Base-by-base conservation (phyloP, 148 eudicot genomes). In the Cornus suecica region DNA sequence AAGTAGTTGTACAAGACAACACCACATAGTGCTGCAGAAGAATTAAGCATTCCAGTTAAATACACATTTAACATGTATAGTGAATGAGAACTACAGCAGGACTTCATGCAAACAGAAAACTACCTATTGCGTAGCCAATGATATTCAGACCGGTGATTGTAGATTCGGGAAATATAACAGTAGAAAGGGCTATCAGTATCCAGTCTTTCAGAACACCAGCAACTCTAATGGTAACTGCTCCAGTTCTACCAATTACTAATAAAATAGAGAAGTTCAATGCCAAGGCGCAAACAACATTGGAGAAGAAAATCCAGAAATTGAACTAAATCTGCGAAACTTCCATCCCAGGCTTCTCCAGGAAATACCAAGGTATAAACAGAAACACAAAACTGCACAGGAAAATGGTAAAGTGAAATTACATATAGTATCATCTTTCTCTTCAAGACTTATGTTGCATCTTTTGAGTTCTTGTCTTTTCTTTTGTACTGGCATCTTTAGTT, bases 1-100 rank as follows among this genome's bases (percentile, higher is more conserved):
- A 86, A 64, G 77, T 80, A 83, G 69, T 86, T 86, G 79, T 58
- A 58, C 80, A 86, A 80, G 56, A 86, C 88, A 72, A 80, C 86
- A 28, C 86, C 86, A 67, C 84, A 83, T 32, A 86, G 80, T 61
- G 86, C 88, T 86, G 82, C 78, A 77, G 73, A 70, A 41, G 32
- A 29, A 15, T 41, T 4, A 52, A 18, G 24, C 24, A 58, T 52
- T 52, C 58, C 3, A 58, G 9, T 58, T 58, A 58, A 58, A 58
- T n/a, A 20, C 16, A 5, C 25, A 18, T 56, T 5, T 18, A 20
- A 56, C 2, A 56, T 4, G 23, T 56, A 56, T 56, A 2, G 62
- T 56, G n/a, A 56, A 1, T 16, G 18, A 56, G 6, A 56, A 20
- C 23, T 13, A 18, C 23, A 1, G 8, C 62, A 18, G 8, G 3